Percentiles rank a stretch among this genome's conserved stretches.
phyloP scores from a whole-genome alignment of 495 filamentous ascomycete genomes.

The Aspergillus kassunensis region DNA sequence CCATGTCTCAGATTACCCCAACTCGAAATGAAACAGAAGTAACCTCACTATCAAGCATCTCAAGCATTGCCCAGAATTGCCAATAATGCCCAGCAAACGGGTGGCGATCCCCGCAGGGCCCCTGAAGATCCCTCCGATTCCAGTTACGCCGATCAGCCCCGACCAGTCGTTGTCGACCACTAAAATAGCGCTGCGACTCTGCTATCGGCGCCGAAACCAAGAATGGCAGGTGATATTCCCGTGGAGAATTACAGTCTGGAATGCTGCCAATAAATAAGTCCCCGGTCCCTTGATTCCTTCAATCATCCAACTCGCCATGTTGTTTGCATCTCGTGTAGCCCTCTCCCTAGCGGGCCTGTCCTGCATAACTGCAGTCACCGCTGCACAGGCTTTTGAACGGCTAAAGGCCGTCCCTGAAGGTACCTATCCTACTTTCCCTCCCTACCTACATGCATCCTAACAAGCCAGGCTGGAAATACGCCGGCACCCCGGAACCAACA shows the following conservation, averaged over 20 bases:
- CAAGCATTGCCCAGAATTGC: no score
- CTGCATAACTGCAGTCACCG: conserved; percentile 32
- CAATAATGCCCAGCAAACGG: no score
- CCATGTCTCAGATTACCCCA: no score
- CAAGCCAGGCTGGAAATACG: conserved; percentile 36
- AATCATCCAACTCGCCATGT: conserved; percentile 20
- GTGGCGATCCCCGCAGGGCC: no score
- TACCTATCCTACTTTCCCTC: conserved; percentile 11
- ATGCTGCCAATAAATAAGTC: not conserved
- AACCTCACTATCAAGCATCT: no score
- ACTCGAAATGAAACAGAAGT: no score
- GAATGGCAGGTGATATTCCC: not conserved
- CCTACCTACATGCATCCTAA: not conserved
- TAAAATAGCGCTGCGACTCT: not conserved
- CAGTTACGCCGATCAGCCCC: no score
- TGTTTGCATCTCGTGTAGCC: conserved; percentile 26
- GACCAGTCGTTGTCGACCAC: not conserved
- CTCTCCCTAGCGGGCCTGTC: conserved; percentile 42
- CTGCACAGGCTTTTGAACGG: conserved; percentile 37
- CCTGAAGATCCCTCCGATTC: no score
- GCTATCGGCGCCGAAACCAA: not conserved
- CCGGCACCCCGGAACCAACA: conserved; percentile 24
- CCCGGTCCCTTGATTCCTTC: no score
- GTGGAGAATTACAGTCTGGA: not conserved
- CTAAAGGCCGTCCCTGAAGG: conserved; percentile 34